Evolutionary conservation across 2,329 filamentous ascomycete species (phyloP).

Genomic region (Trichoderma hamatum): DNA sequence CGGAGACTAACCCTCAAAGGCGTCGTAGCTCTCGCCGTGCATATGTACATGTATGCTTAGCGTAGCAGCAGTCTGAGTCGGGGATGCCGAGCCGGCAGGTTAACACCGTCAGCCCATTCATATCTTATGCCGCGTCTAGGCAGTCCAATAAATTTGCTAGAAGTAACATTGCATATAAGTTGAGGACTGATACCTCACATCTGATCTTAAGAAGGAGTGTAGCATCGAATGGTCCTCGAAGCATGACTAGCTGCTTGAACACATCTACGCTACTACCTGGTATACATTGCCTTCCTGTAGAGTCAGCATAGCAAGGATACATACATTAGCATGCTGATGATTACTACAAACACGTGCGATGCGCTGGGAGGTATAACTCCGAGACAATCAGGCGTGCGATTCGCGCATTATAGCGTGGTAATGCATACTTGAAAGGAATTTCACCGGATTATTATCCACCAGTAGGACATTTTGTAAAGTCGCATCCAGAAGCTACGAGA

Average conservation of each 20-base stretch:
- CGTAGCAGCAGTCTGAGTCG: constrained; percentile 13
- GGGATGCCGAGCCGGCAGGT: constrained; percentile 1
- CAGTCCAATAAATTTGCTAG: not conserved
- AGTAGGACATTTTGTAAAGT: not conserved
- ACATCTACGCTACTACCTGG: not conserved
- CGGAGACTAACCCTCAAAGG: not conserved
- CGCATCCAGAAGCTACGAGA: not conserved
- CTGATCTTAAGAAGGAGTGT: not conserved
- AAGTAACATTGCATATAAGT: not conserved
- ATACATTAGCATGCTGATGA: not conserved
- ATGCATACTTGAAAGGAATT: not conserved
- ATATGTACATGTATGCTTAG: not conserved
- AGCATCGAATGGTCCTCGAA: not conserved
- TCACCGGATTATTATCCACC: not conserved
- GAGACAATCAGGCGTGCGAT: not conserved
- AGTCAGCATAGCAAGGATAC: not conserved
- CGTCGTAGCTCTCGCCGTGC: not conserved
- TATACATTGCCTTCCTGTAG: not conserved
- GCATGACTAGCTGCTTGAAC: not conserved
- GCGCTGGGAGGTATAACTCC: not conserved
- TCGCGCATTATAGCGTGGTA: not conserved
- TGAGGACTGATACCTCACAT: not conserved
- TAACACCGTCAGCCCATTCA: not conserved
- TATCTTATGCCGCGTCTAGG: not conserved
- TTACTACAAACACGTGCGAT: not conserved